phyloP scores from a whole-genome alignment of 805 yeast species.

The Ogataea philodendri region DNA sequence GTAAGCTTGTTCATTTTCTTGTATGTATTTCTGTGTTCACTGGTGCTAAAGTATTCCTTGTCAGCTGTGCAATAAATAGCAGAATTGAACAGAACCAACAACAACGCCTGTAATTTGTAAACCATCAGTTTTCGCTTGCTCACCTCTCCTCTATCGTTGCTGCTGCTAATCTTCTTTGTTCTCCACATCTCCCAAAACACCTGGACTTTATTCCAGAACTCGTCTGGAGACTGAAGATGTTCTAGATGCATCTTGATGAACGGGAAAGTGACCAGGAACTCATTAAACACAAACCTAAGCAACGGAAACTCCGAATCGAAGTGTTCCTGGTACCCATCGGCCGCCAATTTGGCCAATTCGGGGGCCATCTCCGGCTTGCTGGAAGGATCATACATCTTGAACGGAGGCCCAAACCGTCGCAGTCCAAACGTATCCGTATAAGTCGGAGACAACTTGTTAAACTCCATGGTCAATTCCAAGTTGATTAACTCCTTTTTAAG shows the following conservation, averaged over 20 bases:
- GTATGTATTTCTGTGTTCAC: slow-evolving; percentile 39
- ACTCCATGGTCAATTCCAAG: slow-evolving; percentile 60
- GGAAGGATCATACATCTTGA: slow-evolving; percentile 47
- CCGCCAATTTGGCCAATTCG: slow-evolving; percentile 19
- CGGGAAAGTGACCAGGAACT: slow-evolving; percentile 71
- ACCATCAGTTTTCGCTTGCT: slow-evolving; percentile 67
- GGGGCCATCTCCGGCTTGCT: slow-evolving; percentile 22
- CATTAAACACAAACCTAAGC: slow-evolving; percentile 59
- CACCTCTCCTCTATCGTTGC: slow-evolving; percentile 73
- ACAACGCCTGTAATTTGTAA: slow-evolving; percentile 56
- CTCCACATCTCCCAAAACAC: slow-evolving; percentile 79
- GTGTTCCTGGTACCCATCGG: slow-evolving; percentile 20
- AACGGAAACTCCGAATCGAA: slow-evolving; percentile 57
- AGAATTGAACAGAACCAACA: slow-evolving; percentile 71
- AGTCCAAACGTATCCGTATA: slow-evolving; percentile 60
- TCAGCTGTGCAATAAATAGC: slow-evolving; percentile 66
- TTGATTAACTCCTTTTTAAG: slow-evolving; percentile 77
- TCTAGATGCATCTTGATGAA: slow-evolving; percentile 54
- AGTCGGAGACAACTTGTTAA: slow-evolving; percentile 45
- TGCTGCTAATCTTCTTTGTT: slow-evolving; percentile 63
- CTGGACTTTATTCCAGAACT: slow-evolving; percentile 83
- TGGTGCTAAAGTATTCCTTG: slow-evolving; percentile 42
- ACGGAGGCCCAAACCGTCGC: slow-evolving; percentile 76
- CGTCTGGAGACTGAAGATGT: slow-evolving; percentile 16
- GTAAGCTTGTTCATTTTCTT: slow-evolving; percentile 36